Conservation (phyloP, 1,284 basidiomycete genomes). For the Butyriboletus appendiculatus region DNA sequence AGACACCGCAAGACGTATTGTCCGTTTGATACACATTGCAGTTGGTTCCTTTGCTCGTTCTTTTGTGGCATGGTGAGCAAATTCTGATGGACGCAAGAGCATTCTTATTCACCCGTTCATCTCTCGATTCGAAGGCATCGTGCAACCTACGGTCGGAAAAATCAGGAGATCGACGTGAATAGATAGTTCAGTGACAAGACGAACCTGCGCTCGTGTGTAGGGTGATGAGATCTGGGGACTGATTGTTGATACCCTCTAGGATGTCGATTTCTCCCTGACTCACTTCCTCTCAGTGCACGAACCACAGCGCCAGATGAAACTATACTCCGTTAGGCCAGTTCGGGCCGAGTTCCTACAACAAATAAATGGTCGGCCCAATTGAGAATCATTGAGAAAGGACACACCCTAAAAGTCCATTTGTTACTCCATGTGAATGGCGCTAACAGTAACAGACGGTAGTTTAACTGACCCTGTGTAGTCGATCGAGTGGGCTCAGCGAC, state of each 20-base stretch:
- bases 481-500: not conserved
- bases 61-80: slow-evolving; percentile 22
- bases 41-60: slow-evolving; percentile 43
- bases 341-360: slow-evolving; percentile 22
- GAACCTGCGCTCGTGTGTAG: slow-evolving; percentile 56
- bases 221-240: slow-evolving; percentile 54
- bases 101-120: slow-evolving; percentile 49
- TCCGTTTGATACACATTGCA: slow-evolving; percentile 57
- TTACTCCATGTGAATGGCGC: slow-evolving; percentile 3
- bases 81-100: not conserved
- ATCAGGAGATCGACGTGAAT: slow-evolving; percentile 4
- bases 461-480: slow-evolving; percentile 23
- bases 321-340: slow-evolving; percentile 27
- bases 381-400: not conserved
- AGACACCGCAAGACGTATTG: slow-evolving; percentile 71
- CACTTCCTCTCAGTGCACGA: not conserved
- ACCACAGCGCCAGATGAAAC: not conserved
- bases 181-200: not conserved
- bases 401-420: slow-evolving; percentile 13
- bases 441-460: not conserved
- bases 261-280: slow-evolving; percentile 61
- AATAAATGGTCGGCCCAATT: not conserved
- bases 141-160: slow-evolving; percentile 46
- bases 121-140: slow-evolving; percentile 52
- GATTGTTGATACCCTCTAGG: slow-evolving; percentile 66